phyloP scores from a whole-genome alignment of 177 flowering plant species.

The Vitis hybrid region DNA sequence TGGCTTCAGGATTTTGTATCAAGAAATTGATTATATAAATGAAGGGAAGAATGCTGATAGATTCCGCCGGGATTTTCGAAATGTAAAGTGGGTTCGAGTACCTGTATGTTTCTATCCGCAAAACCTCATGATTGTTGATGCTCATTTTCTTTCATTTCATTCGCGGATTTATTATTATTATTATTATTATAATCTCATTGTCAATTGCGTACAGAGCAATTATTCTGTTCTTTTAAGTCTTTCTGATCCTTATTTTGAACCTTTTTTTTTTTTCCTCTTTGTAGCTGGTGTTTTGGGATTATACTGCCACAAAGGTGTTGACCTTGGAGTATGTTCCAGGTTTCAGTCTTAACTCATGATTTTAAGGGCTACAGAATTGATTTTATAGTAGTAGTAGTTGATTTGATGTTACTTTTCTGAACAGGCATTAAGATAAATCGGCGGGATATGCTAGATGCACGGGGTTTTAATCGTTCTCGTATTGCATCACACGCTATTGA shows the following conservation, averaged over 20 bases:
- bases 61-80: slow-evolving; percentile 94
- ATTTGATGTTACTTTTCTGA: slow-evolving; percentile 8
- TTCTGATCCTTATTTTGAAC: neutral
- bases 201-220: too few species aligned
- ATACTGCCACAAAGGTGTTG: slow-evolving; percentile 78
- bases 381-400: slow-evolving; percentile 4
- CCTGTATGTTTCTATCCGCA: slow-evolving; percentile 79
- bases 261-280: slow-evolving; percentile 7
- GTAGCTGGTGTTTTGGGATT: slow-evolving; percentile 90
- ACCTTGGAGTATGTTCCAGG: slow-evolving; percentile 98
- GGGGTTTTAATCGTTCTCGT: slow-evolving; percentile 62
- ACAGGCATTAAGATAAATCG: slow-evolving; percentile 83
- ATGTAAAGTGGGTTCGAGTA: slow-evolving; percentile 93
- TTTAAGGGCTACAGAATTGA: neutral
- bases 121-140: slow-evolving; percentile 5
- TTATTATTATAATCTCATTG: neutral
- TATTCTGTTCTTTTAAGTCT: neutral
- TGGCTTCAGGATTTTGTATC: slow-evolving; percentile 83
- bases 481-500: slow-evolving; percentile 87
- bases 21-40: slow-evolving; percentile 96
- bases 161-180: neutral
- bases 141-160: neutral
- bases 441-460: slow-evolving; percentile 53
- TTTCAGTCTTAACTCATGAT: slow-evolving; percentile 24
- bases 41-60: slow-evolving; percentile 97